Evolutionary conservation across 768 basidiomycete genomes (phyloP).

Genomic region (Hypsizygus marmoreus): DNA sequence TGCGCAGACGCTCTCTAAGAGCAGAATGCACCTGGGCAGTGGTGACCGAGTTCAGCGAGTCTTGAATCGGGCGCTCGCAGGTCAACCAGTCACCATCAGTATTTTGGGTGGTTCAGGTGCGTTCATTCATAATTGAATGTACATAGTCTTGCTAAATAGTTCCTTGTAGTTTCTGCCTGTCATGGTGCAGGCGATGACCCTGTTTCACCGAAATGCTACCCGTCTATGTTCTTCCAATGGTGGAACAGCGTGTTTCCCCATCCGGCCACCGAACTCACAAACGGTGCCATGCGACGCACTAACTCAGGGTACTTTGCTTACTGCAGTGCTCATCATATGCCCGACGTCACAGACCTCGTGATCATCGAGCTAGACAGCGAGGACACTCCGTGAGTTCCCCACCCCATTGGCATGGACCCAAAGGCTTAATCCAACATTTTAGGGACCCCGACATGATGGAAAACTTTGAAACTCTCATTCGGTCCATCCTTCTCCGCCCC

Average conservation of each 20-base stretch:
- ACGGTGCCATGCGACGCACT: conserved; percentile 92
- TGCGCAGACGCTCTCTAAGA: conserved; percentile 69
- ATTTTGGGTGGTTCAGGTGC: conserved; percentile 86
- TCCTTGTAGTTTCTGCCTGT: conserved; percentile 78
- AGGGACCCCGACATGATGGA: conserved; percentile 75
- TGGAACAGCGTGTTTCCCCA: conserved; percentile 98
- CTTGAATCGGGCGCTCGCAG: conserved; percentile 79
- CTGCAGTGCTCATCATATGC: conserved; percentile 91
- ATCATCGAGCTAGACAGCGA: conserved; percentile 95
- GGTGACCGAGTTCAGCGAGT: conserved; percentile 82
- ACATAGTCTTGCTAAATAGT: conserved; percentile 2
- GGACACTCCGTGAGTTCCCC: conserved; percentile 71
- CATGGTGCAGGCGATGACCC: conserved; percentile 94
- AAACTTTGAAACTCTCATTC: conserved; percentile 90
- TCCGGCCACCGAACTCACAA: conserved; percentile 96
- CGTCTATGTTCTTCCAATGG: conserved; percentile 95
- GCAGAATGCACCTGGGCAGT: conserved; percentile 75
- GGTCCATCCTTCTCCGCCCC: conserved; percentile 86
- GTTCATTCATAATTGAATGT: conserved; percentile 20
- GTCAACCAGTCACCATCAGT: conserved; percentile 87
- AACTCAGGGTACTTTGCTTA: conserved; percentile 94
- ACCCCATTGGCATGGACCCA: not conserved
- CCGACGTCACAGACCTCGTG: conserved; percentile 91
- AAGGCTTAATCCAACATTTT: conserved; percentile 7
- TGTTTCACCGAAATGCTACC: conserved; percentile 82